Evolutionary conservation across 2,329 filamentous ascomycete genomes (phyloP).

Genomic region (Anisogramma anomala): DNA sequence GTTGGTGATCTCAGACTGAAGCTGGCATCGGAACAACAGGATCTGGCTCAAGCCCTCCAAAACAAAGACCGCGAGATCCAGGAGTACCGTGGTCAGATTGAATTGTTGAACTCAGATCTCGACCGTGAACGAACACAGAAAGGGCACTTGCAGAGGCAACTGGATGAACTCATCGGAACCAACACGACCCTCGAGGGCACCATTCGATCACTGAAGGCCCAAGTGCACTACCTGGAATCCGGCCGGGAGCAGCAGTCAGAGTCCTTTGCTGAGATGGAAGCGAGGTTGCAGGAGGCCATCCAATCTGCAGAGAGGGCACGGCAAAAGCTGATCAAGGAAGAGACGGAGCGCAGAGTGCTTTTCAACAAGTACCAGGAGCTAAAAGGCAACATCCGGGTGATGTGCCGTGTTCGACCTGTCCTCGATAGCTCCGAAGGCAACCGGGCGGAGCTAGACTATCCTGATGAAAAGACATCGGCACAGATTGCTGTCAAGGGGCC

Average conservation of each 20-base stretch:
- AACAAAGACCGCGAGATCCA: conserved; percentile 45
- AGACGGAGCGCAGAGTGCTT: conserved; percentile 77
- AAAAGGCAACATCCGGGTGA: conserved; percentile 96
- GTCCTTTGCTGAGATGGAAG: conserved; percentile 71
- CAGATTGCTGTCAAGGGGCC: conserved; percentile 77
- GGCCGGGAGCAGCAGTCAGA: conserved; percentile 82
- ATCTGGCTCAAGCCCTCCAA: conserved; percentile 34
- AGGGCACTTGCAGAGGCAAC: conserved; percentile 35
- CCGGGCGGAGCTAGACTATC: conserved; percentile 65
- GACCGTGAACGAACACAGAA: conserved; percentile 55
- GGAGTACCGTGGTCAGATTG: conserved; percentile 33
- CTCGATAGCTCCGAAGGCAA: conserved; percentile 48
- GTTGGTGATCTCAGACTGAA: conserved; percentile 50
- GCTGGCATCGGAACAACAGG: conserved; percentile 40
- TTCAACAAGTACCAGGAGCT: conserved; percentile 98
- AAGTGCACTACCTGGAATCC: conserved; percentile 81
- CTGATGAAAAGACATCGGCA: conserved; percentile 72
- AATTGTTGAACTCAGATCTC: conserved; percentile 37
- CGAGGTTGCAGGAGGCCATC: conserved; percentile 66
- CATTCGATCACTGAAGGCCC: conserved; percentile 63
- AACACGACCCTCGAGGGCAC: conserved; percentile 61
- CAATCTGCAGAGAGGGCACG: conserved; percentile 57
- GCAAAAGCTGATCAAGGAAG: conserved; percentile 79
- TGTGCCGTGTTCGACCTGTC: conserved; percentile 83
- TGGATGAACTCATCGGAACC: conserved; percentile 48